Base-by-base conservation (phyloP, 2,329 filamentous ascomycete species). In the Westerdykella aurantiaca region DNA sequence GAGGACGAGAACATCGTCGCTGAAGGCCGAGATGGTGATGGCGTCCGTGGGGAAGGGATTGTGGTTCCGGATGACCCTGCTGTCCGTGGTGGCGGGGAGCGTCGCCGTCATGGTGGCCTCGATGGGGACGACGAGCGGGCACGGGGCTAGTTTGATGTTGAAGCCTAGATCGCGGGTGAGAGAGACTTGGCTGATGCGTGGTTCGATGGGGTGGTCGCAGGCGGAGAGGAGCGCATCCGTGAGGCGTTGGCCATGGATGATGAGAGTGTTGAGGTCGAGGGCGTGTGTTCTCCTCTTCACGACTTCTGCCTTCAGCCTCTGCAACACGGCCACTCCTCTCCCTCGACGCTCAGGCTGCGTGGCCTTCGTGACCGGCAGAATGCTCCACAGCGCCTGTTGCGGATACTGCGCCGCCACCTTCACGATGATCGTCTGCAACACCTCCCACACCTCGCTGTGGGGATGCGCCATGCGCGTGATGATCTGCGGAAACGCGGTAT, bases 401-500 rank as follows among this genome's bases (percentile, higher is more conserved):
- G 93, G 91, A 65, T 96, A 86, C n/a, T 81, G 76, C 34, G 82
- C 77, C 7, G 95, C 83, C n/a, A 96, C 88, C 62, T 87, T 91
- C 48, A 85, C 72, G 43, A 98, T 89, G 52, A 97, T 91, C 29
- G 78, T 77, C 42, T 83, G 80, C 6, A 99, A 72, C 9, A 86
- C 73, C 46, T 83, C 80, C 68, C 88, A 94, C 1, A 95, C 88
- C 1, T 82, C 79, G 4, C 68, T 68, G 63, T 95, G 87, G 1
- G 85, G 82, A 69, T 98, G 93, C 37, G 86, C 87, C 57, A 99
- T 96, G 25, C 93, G 83, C n/a, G 91, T 93, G 44, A 98, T 86
- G 49, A 98, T 85, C 67, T 98, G 93, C 5, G 93, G 86, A 34
- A 99, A 74, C 5, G 91, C 81, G 1, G 84, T 86, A 61, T 89